Conservation (phyloP, 208 protist species). For the Acanthamoeba healyi region DNA sequence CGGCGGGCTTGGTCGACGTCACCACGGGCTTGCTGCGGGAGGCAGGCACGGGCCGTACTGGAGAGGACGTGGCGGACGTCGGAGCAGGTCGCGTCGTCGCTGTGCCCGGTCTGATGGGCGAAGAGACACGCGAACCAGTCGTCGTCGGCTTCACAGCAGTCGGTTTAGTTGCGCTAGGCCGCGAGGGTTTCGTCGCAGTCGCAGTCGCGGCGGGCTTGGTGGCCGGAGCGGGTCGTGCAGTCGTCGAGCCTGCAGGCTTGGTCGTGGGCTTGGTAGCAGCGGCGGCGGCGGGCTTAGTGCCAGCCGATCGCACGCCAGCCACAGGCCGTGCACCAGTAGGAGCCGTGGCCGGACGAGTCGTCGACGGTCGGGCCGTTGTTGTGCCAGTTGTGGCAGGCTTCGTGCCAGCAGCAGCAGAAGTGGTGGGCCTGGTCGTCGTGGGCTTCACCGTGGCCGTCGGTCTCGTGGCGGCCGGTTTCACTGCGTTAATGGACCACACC, state of each 20-base stretch:
- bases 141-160: not conserved
- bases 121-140: not conserved
- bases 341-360: not conserved
- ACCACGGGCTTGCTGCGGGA: not conserved
- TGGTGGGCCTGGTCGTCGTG: constrained; percentile 12
- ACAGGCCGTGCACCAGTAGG: not conserved
- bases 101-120: not conserved
- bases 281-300: not conserved
- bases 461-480: not conserved
- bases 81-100: not conserved
- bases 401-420: not conserved
- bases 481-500: no score
- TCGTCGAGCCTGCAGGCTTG: not conserved
- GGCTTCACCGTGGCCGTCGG: not conserved
- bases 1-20: not conserved
- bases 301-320: not conserved
- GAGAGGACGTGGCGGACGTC: not conserved
- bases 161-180: not conserved
- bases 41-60: no score
- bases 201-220: not conserved
- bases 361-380: not conserved
- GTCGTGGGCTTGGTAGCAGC: not conserved
- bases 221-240: not conserved
- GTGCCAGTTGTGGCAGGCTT: no score
- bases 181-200: not conserved